Conservation (phyloP, 164 flowering plant species). For the Chloranthus sessilifolius region DNA sequence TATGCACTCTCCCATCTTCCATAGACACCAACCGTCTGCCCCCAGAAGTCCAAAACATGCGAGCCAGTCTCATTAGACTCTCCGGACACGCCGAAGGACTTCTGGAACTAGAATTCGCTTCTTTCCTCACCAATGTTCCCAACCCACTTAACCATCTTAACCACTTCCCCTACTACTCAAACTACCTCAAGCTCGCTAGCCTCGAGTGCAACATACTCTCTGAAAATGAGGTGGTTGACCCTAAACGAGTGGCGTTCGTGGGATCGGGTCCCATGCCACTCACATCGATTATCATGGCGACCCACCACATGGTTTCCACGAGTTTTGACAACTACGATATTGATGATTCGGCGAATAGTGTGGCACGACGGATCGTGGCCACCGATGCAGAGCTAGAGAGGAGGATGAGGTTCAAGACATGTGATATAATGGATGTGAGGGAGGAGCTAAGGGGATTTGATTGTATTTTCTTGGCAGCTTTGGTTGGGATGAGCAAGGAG, state of each 20-base stretch:
- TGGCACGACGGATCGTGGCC: slow-evolving; percentile 22
- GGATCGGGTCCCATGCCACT: slow-evolving; percentile 73
- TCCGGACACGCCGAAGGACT: slow-evolving; percentile 47
- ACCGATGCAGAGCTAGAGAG: slow-evolving; percentile 34
- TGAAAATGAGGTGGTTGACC: slow-evolving; percentile 23
- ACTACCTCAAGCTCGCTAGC: slow-evolving; percentile 42
- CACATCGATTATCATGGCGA: slow-evolving; percentile 47
- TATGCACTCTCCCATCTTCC: slow-evolving; percentile 37
- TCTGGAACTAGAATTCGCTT: slow-evolving; percentile 41
- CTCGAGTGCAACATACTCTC: slow-evolving; percentile 31
- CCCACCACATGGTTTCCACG: slow-evolving; percentile 36
- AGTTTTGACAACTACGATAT: slow-evolving; percentile 40
- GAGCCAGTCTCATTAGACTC: slow-evolving; percentile 32
- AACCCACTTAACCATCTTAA: slow-evolving; percentile 34
- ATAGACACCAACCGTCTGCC: slow-evolving; percentile 26
- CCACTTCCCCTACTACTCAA: slow-evolving; percentile 48
- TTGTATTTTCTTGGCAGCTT: slow-evolving; percentile 47
- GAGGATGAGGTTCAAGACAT: slow-evolving; percentile 48
- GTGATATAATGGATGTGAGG: slow-evolving; percentile 35
- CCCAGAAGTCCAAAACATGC: slow-evolving; percentile 25
- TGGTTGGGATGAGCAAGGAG: slow-evolving; percentile 56
- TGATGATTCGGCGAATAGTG: slow-evolving; percentile 23
- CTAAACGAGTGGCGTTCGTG: slow-evolving; percentile 52
- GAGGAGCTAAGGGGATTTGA: slow-evolving; percentile 39
- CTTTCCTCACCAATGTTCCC: slow-evolving; percentile 21